phyloP scores from a whole-genome alignment of 2,329 filamentous ascomycete genomes.

The Nemania bipapillata region DNA sequence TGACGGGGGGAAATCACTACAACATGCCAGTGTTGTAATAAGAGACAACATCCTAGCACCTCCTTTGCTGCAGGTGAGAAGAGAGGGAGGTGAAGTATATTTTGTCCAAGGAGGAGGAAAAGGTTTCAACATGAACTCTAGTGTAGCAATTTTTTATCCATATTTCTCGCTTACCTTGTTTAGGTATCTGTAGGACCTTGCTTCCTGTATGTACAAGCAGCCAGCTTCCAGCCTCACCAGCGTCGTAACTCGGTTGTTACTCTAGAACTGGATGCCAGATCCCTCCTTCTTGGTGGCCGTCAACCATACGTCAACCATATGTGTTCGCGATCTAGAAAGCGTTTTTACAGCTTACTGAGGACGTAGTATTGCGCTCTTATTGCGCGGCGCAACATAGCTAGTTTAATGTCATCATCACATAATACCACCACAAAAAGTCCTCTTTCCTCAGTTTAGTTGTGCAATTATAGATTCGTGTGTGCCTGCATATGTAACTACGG shows the following conservation, averaged over 20 bases:
- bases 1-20: conserved; percentile 19
- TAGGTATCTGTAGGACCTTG: conserved; percentile 1
- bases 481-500: conserved; percentile 24
- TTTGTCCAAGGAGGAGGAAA: not conserved
- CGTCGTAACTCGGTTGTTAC: conserved; percentile 1
- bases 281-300: not conserved
- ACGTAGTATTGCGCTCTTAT: conserved; percentile 16
- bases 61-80: not conserved
- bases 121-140: not conserved
- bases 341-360: conserved; percentile 27
- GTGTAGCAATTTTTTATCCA: not conserved
- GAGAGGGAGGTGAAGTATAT: not conserved
- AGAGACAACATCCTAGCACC: not conserved
- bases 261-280: conserved; percentile 2
- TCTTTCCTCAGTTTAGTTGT: conserved; percentile 15
- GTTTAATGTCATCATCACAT: conserved; percentile 37
- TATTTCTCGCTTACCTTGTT: not conserved
- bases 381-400: conserved; percentile 16
- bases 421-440: conserved; percentile 17
- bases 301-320: not conserved
- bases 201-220: not conserved
- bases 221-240: conserved; percentile 29
- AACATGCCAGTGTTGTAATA: not conserved
- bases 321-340: conserved; percentile 19
- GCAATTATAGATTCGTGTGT: conserved; percentile 26